phyloP scores from a whole-genome alignment of 2,329 filamentous ascomycete genomes.

The Sclerotinia sclerotiorum region DNA sequence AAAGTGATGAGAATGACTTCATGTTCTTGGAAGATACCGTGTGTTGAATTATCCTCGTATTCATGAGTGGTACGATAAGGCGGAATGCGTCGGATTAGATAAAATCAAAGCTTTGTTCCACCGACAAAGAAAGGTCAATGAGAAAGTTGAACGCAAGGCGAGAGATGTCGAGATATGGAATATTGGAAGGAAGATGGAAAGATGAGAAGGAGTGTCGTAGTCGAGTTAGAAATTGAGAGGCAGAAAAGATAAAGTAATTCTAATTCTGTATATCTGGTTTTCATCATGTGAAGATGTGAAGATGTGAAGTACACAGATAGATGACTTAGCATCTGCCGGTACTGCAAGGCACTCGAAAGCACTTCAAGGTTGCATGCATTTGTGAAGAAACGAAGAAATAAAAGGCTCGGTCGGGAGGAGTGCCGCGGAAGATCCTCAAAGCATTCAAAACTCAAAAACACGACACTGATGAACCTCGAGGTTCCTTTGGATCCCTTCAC shows the following conservation, averaged over 20 bases:
- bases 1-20: neutral
- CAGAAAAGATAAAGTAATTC: too few species aligned
- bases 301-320: too few species aligned
- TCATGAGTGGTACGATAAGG: neutral
- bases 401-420: neutral
- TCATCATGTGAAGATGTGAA: neutral
- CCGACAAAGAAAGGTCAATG: neutral
- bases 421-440: neutral
- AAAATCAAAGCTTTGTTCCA: neutral
- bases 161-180: neutral
- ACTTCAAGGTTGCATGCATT: neutral
- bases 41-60: neutral
- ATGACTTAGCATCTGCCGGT: neutral
- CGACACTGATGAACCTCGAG: slow-evolving; percentile 2
- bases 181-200: neutral
- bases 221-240: neutral
- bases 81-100: neutral
- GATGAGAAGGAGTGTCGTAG: neutral
- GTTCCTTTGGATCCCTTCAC: neutral
- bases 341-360: neutral
- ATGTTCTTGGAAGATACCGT: neutral
- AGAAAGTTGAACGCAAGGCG: too few species aligned
- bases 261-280: neutral
- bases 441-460: neutral
- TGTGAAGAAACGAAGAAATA: slow-evolving; percentile 2